Percentiles rank a stretch among this genome's conserved stretches.
phyloP scores from a whole-genome alignment of 2,329 filamentous ascomycete species.

The Cordyceps farinosa region DNA sequence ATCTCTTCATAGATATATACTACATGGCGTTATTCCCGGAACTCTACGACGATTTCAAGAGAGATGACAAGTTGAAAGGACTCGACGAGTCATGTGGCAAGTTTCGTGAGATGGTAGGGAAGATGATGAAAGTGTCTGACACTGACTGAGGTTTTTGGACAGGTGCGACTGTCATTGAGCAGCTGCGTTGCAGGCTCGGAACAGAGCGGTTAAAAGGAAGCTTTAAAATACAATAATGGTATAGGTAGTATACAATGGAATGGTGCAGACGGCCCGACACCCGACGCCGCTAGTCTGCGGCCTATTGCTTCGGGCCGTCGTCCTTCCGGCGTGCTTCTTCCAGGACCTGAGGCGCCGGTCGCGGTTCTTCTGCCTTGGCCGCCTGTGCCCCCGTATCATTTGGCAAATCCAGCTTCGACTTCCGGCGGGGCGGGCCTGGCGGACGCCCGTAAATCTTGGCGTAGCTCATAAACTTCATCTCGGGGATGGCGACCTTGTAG shows the following conservation, averaged over 20 bases:
- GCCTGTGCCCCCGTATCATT: neutral
- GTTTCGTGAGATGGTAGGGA: too few species aligned
- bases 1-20: too few species aligned
- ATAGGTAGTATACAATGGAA: conserved; percentile 9
- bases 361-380: neutral
- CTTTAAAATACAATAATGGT: neutral
- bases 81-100: too few species aligned
- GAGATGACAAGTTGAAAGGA: too few species aligned
- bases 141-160: too few species aligned
- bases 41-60: too few species aligned
- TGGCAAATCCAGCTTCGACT: conserved; percentile 10
- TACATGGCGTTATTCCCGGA: too few species aligned
- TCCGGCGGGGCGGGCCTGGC: neutral
- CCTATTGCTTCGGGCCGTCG: neutral
- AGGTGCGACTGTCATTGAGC: too few species aligned
- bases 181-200: too few species aligned
- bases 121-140: too few species aligned
- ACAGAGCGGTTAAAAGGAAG: neutral
- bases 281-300: too few species aligned
- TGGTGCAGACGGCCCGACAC: neutral
- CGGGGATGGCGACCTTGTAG: conserved; percentile 21
- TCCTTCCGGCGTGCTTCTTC: neutral
- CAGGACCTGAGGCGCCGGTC: neutral
- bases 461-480: conserved; percentile 29
- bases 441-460: conserved; percentile 28